These are phyloP conservation scores for Aureobasidium pullulans DNA, from an alignment of 2,329 filamentous ascomycete genomes.

Conservation along the genomic window DNA sequence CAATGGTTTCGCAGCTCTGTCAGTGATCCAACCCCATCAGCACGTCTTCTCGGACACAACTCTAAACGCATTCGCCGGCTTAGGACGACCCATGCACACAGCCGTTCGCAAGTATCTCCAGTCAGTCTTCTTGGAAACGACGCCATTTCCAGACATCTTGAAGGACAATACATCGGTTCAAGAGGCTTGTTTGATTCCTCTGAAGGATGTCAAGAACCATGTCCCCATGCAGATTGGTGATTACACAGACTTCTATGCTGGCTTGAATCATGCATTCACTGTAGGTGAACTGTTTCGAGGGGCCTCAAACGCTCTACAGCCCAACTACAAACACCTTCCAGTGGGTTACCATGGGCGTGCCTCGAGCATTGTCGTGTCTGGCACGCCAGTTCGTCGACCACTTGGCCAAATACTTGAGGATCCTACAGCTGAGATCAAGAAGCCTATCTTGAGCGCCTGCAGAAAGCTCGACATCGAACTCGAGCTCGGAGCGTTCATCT, in stretches of 20 bases:
- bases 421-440: slow-evolving; percentile 53
- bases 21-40: slow-evolving; percentile 50
- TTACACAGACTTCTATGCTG: slow-evolving; percentile 82
- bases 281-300: slow-evolving; percentile 67
- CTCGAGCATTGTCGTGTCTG: slow-evolving; percentile 67
- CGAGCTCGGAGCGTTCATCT: slow-evolving; percentile 70
- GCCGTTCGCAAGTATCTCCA: slow-evolving; percentile 65
- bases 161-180: slow-evolving; percentile 54
- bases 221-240: slow-evolving; percentile 72
- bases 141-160: slow-evolving; percentile 53
- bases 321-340: slow-evolving; percentile 74
- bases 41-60: slow-evolving; percentile 57
- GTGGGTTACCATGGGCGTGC: slow-evolving; percentile 76
- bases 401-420: slow-evolving; percentile 66
- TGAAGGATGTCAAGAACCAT: slow-evolving; percentile 56
- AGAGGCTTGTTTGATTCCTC: slow-evolving; percentile 51
- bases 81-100: slow-evolving; percentile 61
- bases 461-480: slow-evolving; percentile 70
- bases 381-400: slow-evolving; percentile 65
- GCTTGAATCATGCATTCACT: slow-evolving; percentile 69
- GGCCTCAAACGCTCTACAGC: slow-evolving; percentile 63
- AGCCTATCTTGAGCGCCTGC: slow-evolving; percentile 56
- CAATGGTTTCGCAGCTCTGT: slow-evolving; percentile 53
- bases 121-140: slow-evolving; percentile 54
- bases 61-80: slow-evolving; percentile 65